Percentiles rank a stretch among this genome's conserved stretches.
Evolutionary conservation across 2,329 filamentous ascomycete genomes (phyloP).

Genomic region (Verticillium alfalfae): DNA sequence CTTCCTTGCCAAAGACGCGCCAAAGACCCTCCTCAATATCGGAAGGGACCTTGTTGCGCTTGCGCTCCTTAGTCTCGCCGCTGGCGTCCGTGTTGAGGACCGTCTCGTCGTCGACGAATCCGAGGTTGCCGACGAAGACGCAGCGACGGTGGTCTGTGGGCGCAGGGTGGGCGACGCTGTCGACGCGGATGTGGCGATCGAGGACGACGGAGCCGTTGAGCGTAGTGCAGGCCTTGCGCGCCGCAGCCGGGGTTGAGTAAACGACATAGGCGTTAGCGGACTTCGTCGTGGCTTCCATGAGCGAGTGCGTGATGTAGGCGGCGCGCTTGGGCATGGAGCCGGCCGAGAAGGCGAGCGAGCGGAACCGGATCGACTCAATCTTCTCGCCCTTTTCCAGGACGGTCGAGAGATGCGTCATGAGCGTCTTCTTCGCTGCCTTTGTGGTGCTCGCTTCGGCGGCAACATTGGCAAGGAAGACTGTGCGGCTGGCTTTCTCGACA

Average conservation of each 20-base stretch:
- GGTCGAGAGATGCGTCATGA: constrained; percentile 73
- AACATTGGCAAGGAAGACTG: constrained; percentile 90
- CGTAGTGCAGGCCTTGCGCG: constrained; percentile 66
- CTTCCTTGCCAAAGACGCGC: constrained; percentile 67
- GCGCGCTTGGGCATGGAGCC: constrained; percentile 81
- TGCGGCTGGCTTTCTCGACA: constrained; percentile 80
- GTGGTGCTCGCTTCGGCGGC: constrained; percentile 76
- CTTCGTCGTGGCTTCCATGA: constrained; percentile 87
- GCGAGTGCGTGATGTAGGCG: constrained; percentile 83
- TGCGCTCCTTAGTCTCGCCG: constrained; percentile 64
- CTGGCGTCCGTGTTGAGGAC: constrained; percentile 60
- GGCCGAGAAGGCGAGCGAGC: constrained; percentile 80
- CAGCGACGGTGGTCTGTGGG: constrained; percentile 81
- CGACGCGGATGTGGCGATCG: constrained; percentile 82
- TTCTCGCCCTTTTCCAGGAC: constrained; percentile 64
- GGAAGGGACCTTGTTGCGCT: constrained; percentile 67
- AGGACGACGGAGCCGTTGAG: constrained; percentile 84
- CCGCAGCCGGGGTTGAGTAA: constrained; percentile 70
- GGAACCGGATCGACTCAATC: constrained; percentile 88
- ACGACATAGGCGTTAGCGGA: constrained; percentile 94
- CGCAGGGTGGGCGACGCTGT: constrained; percentile 83
- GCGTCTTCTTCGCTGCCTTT: constrained; percentile 71
- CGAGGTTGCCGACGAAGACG: constrained; percentile 93
- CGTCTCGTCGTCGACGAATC: constrained; percentile 90
- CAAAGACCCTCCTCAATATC: constrained; percentile 93